These are phyloP conservation scores for Aspergillus pseudoterreus DNA, from an alignment of 2,329 filamentous ascomycete species.

Conservation along the genomic window DNA sequence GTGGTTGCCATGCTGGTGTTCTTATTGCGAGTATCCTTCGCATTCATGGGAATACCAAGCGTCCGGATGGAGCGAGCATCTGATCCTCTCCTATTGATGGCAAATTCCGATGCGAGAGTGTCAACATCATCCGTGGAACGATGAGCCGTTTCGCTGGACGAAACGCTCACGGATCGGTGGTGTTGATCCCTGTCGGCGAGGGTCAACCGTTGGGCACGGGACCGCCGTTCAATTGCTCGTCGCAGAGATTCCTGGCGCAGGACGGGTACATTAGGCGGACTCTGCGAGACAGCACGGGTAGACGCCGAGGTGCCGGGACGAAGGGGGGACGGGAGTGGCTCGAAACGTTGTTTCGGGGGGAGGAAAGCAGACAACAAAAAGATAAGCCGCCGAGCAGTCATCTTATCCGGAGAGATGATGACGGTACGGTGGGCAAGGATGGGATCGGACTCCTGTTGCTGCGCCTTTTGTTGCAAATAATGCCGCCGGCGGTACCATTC, in stretches of 20 bases:
- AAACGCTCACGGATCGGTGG: conserved; percentile 42
- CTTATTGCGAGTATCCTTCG: conserved; percentile 40
- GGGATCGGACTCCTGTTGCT: conserved; percentile 44
- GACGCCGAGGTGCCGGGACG: conserved; percentile 44
- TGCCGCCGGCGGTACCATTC: conserved; percentile 53
- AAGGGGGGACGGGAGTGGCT: conserved; percentile 35
- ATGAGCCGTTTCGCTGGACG: conserved; percentile 41
- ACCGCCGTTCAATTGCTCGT: conserved; percentile 51
- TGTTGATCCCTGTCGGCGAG: conserved; percentile 31
- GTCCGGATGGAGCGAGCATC: conserved; percentile 44
- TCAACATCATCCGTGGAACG: conserved; percentile 33
- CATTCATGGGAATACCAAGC: conserved; percentile 43
- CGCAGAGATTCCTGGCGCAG: conserved; percentile 53
- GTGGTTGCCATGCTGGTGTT: conserved; percentile 50
- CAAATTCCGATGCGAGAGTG: conserved; percentile 19
- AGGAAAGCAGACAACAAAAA: conserved; percentile 58
- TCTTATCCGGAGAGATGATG: conserved; percentile 56
- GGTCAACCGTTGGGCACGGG: conserved; percentile 44
- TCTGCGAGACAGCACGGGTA: conserved; percentile 50
- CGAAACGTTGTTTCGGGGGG: conserved; percentile 45
- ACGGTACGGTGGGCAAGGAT: conserved; percentile 53
- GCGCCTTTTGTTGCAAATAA: conserved; percentile 48
- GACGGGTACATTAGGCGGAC: conserved; percentile 48
- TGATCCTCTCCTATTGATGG: conserved; percentile 35
- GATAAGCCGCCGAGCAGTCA: conserved; percentile 55